Evolutionary conservation across 2,329 filamentous ascomycete species (phyloP).

Genomic region (Colletotrichum paranaense): DNA sequence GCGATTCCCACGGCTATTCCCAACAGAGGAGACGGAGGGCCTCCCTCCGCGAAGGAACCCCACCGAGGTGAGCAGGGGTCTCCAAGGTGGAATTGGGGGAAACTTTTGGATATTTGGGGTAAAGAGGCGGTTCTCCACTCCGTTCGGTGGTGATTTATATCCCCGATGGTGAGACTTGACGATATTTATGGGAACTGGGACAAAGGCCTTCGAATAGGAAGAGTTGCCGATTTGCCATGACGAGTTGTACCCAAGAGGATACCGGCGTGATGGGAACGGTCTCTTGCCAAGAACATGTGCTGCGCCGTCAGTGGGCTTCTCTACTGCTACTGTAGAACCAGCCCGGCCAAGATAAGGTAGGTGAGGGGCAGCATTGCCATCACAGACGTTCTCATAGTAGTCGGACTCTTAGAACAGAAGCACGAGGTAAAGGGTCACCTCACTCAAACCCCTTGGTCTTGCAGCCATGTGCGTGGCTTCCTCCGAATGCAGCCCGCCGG

Average conservation of each 20-base stretch:
- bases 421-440: neutral
- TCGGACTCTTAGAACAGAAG: too few species aligned
- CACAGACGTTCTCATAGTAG: neutral
- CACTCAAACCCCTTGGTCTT: neutral
- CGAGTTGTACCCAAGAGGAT: neutral
- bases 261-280: neutral
- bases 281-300: neutral
- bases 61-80: conserved; percentile 9
- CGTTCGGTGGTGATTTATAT: conserved; percentile 27
- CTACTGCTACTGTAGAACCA: neutral
- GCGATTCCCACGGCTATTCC: neutral
- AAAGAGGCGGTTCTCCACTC: neutral
- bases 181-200: neutral
- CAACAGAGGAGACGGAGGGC: conserved; percentile 14
- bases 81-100: neutral
- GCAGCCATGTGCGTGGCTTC: conserved; percentile 4
- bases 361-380: neutral
- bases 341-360: neutral
- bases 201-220: conserved; percentile 5
- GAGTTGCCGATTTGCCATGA: conserved; percentile 13
- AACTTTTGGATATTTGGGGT: conserved; percentile 24
- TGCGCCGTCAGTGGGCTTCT: neutral
- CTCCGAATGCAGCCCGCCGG: conserved; percentile 3
- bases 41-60: conserved; percentile 22
- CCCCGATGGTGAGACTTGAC: conserved; percentile 12